Evolutionary conservation across 495 filamentous ascomycete genomes (phyloP).

Genomic region (Pseudomonodictys pantanalensis): DNA sequence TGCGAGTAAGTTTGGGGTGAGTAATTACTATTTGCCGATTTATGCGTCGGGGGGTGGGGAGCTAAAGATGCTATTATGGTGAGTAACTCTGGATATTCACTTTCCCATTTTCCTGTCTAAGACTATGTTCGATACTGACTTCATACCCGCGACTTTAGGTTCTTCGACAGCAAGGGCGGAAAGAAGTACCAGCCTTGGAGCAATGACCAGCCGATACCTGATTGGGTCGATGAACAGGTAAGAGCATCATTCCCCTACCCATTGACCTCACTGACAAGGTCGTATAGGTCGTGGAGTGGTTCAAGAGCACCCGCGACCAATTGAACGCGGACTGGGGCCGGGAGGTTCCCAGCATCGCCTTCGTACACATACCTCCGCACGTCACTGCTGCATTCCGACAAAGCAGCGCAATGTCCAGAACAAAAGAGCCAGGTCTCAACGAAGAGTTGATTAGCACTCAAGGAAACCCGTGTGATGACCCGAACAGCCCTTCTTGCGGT

Average conservation of each 20-base stretch:
- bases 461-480: conserved; percentile 38
- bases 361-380: conserved; percentile 68
- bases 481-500: too few species aligned
- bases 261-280: not conserved
- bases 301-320: conserved; percentile 46
- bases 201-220: conserved; percentile 37
- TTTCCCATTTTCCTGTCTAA: too few species aligned
- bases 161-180: conserved; percentile 71
- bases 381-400: conserved; percentile 52
- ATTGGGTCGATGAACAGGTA: conserved; percentile 41
- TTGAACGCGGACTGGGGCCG: conserved; percentile 45
- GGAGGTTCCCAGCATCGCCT: conserved; percentile 62
- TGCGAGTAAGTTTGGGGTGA: conserved; percentile 52
- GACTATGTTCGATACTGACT: too few species aligned
- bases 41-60: conserved; percentile 37
- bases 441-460: conserved; percentile 59
- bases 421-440: conserved; percentile 62
- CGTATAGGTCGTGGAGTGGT: conserved; percentile 59
- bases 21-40: conserved; percentile 66
- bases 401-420: conserved; percentile 36
- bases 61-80: conserved; percentile 60
- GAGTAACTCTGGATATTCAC: too few species aligned
- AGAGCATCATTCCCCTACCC: not conserved
- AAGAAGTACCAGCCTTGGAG: conserved; percentile 49
- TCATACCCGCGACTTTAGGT: too few species aligned